phyloP scores from a whole-genome alignment of 2,329 filamentous ascomycete species.

The Didymella arachidicola region DNA sequence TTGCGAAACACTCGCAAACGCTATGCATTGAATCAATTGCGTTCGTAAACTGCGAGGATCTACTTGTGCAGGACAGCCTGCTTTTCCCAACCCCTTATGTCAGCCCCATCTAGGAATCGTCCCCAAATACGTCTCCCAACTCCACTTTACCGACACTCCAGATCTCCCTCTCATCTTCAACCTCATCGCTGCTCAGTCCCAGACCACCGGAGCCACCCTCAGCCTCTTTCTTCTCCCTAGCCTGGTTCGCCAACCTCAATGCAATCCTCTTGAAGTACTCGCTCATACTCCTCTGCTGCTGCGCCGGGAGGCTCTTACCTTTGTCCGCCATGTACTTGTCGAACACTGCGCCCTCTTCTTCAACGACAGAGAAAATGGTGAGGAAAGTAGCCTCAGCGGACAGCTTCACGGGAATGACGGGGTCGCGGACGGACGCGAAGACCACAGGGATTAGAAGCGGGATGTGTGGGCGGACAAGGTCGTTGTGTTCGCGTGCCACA shows the following conservation, averaged over 20 bases:
- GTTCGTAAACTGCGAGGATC: not conserved
- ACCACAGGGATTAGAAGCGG: conserved; percentile 80
- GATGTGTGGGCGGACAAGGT: conserved; percentile 82
- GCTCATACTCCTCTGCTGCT: conserved; percentile 85
- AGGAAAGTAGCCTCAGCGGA: conserved; percentile 95
- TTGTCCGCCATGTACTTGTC: conserved; percentile 85
- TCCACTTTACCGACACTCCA: conserved; percentile 95
- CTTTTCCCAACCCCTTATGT: conserved; percentile 5
- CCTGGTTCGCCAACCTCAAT: conserved; percentile 82
- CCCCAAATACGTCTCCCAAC: conserved; percentile 64
- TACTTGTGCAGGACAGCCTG: conserved; percentile 8
- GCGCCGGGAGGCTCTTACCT: conserved; percentile 69
- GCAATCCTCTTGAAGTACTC: conserved; percentile 98
- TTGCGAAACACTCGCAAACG: not conserved
- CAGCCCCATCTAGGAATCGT: conserved; percentile 22
- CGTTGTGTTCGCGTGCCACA: conserved; percentile 77
- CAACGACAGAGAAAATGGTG: conserved; percentile 86
- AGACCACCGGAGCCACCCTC: conserved; percentile 88
- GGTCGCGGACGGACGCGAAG: conserved; percentile 88
- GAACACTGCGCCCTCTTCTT: conserved; percentile 84
- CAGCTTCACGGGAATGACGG: conserved; percentile 93
- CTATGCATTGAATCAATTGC: conserved; percentile 20
- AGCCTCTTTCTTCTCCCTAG: conserved; percentile 86
- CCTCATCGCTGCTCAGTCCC: conserved; percentile 87
- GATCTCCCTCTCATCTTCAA: conserved; percentile 93